Conservation (phyloP, 2,329 filamentous ascomycete species). For the Fusarium foetens region DNA sequence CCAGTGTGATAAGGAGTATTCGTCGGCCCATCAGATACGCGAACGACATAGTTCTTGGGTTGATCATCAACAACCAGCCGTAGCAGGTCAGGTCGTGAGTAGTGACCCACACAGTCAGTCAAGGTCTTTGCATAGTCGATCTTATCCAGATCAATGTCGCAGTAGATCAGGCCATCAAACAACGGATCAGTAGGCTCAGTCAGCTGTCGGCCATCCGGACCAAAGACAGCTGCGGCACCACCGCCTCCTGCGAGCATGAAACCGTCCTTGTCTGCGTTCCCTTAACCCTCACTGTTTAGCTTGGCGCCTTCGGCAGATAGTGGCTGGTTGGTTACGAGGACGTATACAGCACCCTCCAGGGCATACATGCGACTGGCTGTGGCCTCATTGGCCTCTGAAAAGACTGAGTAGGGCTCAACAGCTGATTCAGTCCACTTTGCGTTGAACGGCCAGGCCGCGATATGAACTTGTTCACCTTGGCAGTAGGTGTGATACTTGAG, state of each 20-base stretch:
- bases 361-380: slow-evolving; percentile 62
- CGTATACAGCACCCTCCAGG: slow-evolving; percentile 64
- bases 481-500: slow-evolving; percentile 57
- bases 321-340: slow-evolving; percentile 61
- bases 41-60: neutral
- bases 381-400: slow-evolving; percentile 29
- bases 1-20: slow-evolving; percentile 3
- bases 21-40: neutral
- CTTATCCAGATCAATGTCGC: slow-evolving; percentile 49
- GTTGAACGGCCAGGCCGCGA: slow-evolving; percentile 57
- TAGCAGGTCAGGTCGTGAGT: slow-evolving; percentile 52
- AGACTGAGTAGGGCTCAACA: slow-evolving; percentile 40
- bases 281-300: slow-evolving; percentile 41
- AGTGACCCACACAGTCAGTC: slow-evolving; percentile 49
- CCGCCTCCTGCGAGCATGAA: slow-evolving; percentile 19
- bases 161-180: slow-evolving; percentile 50
- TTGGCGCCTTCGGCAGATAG: slow-evolving; percentile 52
- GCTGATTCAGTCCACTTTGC: slow-evolving; percentile 8
- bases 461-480: slow-evolving; percentile 57
- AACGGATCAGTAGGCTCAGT: slow-evolving; percentile 41
- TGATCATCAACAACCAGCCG: slow-evolving; percentile 40
- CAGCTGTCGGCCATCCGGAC: slow-evolving; percentile 44
- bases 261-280: slow-evolving; percentile 44
- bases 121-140: slow-evolving; percentile 41
- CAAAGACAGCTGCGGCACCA: slow-evolving; percentile 45